Evolutionary conservation across 2,329 filamentous ascomycete genomes (phyloP), one percentile per base, ranked within the genome.

Genomic region (Rutstroemia sp.): DNA sequence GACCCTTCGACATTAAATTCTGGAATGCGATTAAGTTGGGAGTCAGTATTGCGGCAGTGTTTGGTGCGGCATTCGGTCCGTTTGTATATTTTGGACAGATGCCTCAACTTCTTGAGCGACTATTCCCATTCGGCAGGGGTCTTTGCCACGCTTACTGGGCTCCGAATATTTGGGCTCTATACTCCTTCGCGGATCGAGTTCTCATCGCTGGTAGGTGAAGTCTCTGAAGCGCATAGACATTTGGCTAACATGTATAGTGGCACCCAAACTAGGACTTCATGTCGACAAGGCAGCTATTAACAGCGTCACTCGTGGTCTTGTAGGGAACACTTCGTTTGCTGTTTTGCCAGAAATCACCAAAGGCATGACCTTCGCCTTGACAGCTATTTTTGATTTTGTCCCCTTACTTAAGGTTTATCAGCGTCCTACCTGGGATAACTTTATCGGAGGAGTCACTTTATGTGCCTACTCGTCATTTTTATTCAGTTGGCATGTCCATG

Each of bases 111-210:
- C 73, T 94, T 58, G 86, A 84, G 67, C 81, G 94, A 38, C 75
- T 99, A 8, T 99, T 99, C 66, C 94, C 94, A 0, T 99, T 99
- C 71, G 91, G 91, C 1, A 80, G 94, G 58, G 94, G 94, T 0
- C 76, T 99, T 4, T 97, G 92, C 69, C 94, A 99, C 74, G 94
- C 94, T 0, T 99, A 99, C 71, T 99, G 94, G 94, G 94, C 94
- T 12, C 92, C 94, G 0, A 99, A 99, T 64, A 76, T 96, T 1
- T 99, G 94, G 94, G 92, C 94, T 0, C 81, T 97, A 69, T 99
- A 99, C 73, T 96, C 94, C 0, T 96, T 97, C 69, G 75, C 80
- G 2, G 94, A 99, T 68, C 81, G 94, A 53, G 73, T 90, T 7
- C 70, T 99, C 63, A 96, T 99, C 58, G 82, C 84, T 65, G 73